Evolutionary conservation across 177 flowering plant species (phyloP), one percentile per base, ranked within the genome.

Genomic region (Vitis hybrid): DNA sequence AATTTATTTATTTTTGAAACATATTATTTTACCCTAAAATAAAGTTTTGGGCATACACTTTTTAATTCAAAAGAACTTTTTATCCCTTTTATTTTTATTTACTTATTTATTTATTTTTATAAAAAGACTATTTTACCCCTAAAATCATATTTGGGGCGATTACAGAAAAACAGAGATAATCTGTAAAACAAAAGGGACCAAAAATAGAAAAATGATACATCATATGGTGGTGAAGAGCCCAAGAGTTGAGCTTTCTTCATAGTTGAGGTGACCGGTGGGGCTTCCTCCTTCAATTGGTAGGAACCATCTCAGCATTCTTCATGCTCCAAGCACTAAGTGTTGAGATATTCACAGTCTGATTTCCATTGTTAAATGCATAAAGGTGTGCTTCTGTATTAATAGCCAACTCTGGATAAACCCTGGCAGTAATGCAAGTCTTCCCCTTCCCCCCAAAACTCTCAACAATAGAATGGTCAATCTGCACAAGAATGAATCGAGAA

Each of bases 391-490:
- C 68, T 3, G 75, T 21, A 6, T 60, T 58, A 64, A 78, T 59
- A 2, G 91, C 91, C 56, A 80, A 11, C 3, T 27, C 56, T 12
- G 88, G 90, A 69, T 88, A 88, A 56, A 85, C 92, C 68, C 91
- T 83, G 11, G 84, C 30, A 6, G 88, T 83, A 27, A 88, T 86
- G 74, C 85, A 82, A 32, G 71, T 56, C 69, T n/a, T 84, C 21
- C 91, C 91, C 50, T 65, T 72, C 8, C 79, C 86, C 2, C 82
- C 91, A 76, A 82, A 88, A 52, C 88, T 84, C 79, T 88, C 92
- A 0, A 85, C 69, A 9, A 86, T 74, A 0, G 92, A 88, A 56
- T 86, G 88, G 56, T 88, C 92, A 2, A 86, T 78, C 92, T 88
- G 85, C 78, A 78, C 49, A 58, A 50, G 2, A 24, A 6, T 50